Conservation (phyloP, 2,329 filamentous ascomycete genomes). For the Cordyceps javanica region DNA sequence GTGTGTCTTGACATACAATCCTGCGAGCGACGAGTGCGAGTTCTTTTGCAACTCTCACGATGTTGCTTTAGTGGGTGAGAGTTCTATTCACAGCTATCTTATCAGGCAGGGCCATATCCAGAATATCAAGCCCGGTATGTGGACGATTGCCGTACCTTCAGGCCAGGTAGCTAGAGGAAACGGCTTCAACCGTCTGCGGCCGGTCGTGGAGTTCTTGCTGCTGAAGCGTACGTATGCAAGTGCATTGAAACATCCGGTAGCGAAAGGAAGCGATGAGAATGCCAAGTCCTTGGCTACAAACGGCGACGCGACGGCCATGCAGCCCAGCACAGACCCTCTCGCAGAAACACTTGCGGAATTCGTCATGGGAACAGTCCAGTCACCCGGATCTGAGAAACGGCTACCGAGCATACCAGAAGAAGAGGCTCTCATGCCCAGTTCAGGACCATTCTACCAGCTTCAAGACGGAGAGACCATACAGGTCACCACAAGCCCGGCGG, state of each 20-base stretch:
- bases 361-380: neutral
- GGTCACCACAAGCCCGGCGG: neutral
- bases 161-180: too few species aligned
- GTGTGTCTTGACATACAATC: neutral
- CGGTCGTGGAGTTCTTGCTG: constrained; percentile 2
- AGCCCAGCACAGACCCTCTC: neutral
- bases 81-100: neutral
- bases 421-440: neutral
- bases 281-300: neutral
- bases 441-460: neutral
- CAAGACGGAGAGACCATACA: neutral
- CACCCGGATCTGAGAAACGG: neutral
- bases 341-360: neutral
- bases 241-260: neutral
- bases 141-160: neutral
- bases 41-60: constrained; percentile 2
- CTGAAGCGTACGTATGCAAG: neutral
- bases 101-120: neutral
- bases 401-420: neutral
- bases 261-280: neutral
- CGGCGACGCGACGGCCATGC: neutral
- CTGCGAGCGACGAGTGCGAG: neutral
- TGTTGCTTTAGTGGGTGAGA: neutral
- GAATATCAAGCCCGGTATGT: constrained; percentile 1
- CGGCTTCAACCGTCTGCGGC: neutral